Evolutionary conservation across 345 rosid genomes (phyloP).

Genomic region (Laguncularia racemosa): DNA sequence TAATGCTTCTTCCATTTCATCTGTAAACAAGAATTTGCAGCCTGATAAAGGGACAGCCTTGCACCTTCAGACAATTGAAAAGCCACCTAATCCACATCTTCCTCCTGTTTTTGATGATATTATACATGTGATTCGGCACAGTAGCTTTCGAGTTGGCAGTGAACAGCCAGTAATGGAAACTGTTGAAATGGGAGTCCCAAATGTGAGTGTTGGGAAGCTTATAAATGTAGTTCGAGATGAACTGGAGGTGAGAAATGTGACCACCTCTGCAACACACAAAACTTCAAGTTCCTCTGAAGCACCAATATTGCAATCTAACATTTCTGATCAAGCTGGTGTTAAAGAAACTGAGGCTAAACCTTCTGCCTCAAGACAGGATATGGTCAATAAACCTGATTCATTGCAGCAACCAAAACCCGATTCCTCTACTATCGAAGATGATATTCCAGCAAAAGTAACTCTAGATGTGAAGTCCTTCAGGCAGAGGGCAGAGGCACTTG

Average conservation of each 20-base stretch:
- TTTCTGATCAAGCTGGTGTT: constrained; percentile 27
- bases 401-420: constrained; percentile 32
- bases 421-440: constrained; percentile 38
- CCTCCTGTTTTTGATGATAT: constrained; percentile 72
- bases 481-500: constrained; percentile 98
- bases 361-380: not conserved
- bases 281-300: constrained; percentile 42
- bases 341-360: constrained; percentile 39
- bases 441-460: constrained; percentile 52
- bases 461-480: constrained; percentile 80
- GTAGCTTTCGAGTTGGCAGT: constrained; percentile 81
- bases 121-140: constrained; percentile 82
- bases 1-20: constrained; percentile 20
- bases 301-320: constrained; percentile 24
- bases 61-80: constrained; percentile 32
- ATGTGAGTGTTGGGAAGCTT: constrained; percentile 65
- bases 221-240: constrained; percentile 74
- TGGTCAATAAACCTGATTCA: constrained; percentile 31
- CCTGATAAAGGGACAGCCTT: constrained; percentile 31
- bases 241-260: constrained; percentile 42
- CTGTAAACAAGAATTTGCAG: constrained; percentile 30
- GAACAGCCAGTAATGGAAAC: constrained; percentile 83
- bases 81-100: constrained; percentile 30
- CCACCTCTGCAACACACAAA: constrained; percentile 21
- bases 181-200: constrained; percentile 71